Conservation (phyloP, 1,139 yeast genomes). For the Nakaseomyces bracarensis region DNA sequence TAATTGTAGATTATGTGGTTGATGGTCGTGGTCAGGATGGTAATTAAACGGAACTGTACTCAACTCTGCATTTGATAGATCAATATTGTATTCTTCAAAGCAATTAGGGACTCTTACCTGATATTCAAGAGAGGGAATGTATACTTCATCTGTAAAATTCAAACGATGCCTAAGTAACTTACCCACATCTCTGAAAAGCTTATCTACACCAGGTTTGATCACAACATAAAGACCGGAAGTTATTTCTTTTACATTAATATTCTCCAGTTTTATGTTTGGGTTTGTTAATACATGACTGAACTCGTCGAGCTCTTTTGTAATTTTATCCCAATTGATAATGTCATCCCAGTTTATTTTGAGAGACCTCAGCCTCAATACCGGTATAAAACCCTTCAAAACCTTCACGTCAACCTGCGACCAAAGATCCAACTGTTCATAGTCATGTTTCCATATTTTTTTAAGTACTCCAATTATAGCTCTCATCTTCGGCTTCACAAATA, state of each 20-base stretch:
- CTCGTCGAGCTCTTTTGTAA: conserved; percentile 11
- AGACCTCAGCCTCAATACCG: conserved; percentile 7
- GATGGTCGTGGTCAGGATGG: conserved; percentile 7
- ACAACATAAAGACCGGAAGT: conserved; percentile 25
- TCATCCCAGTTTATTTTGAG: conserved; percentile 29
- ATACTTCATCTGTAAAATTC: conserved; percentile 11
- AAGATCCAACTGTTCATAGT: conserved; percentile 21
- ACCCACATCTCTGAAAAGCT: conserved; percentile 15
- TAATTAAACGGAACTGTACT: conserved; percentile 13
- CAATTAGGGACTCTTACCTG: conserved; percentile 32
- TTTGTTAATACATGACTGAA: conserved; percentile 15
- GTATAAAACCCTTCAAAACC: conserved; percentile 14
- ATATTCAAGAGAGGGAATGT: conserved; percentile 32
- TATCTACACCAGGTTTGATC: conserved; percentile 16
- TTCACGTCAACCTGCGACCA: conserved; percentile 23
- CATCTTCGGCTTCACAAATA: conserved; percentile 25
- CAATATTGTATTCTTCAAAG: conserved; percentile 19
- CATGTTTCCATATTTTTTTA: conserved; percentile 24
- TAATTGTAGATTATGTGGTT: conserved; percentile 10
- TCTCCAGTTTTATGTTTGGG: conserved; percentile 15
- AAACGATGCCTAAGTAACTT: conserved; percentile 11
- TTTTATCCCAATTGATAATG: conserved; percentile 22
- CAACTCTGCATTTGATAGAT: conserved; percentile 18
- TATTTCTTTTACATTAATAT: conserved; percentile 21
- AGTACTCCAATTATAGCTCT: conserved; percentile 20